phyloP scores from a whole-genome alignment of 2,329 filamentous ascomycete genomes.

The Cercospora brassicicola region DNA sequence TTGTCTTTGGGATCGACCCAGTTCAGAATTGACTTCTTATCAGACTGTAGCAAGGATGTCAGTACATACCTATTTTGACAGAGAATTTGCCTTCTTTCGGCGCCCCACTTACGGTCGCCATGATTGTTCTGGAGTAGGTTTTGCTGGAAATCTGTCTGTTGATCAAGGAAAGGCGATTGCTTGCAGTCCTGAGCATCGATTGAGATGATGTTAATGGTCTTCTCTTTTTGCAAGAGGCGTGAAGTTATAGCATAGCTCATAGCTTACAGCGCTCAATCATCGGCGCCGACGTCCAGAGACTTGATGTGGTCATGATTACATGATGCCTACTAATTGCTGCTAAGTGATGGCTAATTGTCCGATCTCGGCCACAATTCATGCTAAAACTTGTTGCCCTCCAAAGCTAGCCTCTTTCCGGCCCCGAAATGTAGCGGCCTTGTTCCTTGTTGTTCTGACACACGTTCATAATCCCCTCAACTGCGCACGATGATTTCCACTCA shows the following conservation, averaged over 20 bases:
- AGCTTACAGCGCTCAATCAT: not conserved
- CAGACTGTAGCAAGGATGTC: constrained; percentile 14
- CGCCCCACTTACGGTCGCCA: constrained; percentile 21
- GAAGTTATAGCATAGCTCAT: not conserved
- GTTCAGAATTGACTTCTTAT: constrained; percentile 63
- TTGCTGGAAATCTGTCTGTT: not conserved
- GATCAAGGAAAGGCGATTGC: constrained; percentile 7
- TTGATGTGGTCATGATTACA: constrained; percentile 14
- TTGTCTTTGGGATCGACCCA: constrained; percentile 79
- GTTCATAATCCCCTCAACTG: constrained; percentile 39
- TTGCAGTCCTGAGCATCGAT: constrained; percentile 14
- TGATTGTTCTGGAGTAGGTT: constrained; percentile 16
- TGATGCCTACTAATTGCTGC: constrained; percentile 11
- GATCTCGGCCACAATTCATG: not conserved
- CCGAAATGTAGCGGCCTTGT: not conserved
- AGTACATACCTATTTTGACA: constrained; percentile 11
- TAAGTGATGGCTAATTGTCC: constrained; percentile 1
- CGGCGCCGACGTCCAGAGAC: not conserved
- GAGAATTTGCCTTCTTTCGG: constrained; percentile 1
- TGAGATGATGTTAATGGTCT: not conserved
- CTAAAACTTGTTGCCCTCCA: not conserved
- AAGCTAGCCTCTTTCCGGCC: not conserved
- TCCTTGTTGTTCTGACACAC: not conserved
- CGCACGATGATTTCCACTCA: constrained; percentile 17
- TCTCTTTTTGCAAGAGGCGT: not conserved